Conservation (phyloP, 129 eudicot species). For the Ambrosia trifida region DNA sequence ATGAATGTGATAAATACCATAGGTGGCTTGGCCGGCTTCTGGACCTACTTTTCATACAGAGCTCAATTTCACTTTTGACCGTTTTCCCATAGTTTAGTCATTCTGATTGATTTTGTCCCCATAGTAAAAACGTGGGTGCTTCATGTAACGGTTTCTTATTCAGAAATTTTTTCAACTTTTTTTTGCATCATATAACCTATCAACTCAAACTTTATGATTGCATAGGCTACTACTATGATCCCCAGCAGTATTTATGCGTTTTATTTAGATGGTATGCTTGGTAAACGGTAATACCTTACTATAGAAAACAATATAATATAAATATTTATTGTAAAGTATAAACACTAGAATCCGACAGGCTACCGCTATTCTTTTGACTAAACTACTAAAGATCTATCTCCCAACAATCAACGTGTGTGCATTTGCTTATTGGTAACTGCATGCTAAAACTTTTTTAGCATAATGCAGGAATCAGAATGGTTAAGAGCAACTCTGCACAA, state of each 20-base stretch:
- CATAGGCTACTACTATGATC: slow-evolving; percentile 13
- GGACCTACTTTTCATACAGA: no score
- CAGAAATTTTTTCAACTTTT: no score
- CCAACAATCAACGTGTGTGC: slow-evolving; percentile 9
- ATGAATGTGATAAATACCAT: no score
- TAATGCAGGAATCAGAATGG: slow-evolving; percentile 87
- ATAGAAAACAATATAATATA: not conserved
- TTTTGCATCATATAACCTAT: not conserved
- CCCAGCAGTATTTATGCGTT: not conserved
- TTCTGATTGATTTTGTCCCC: no score
- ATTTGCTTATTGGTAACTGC: not conserved
- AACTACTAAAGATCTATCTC: slow-evolving; percentile 6
- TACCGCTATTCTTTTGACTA: not conserved
- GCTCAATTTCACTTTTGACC: no score
- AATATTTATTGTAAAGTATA: slow-evolving; percentile 6
- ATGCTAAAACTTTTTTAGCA: slow-evolving; percentile 18
- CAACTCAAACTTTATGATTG: not conserved
- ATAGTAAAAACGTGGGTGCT: no score
- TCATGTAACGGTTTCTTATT: no score
- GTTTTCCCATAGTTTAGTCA: no score
- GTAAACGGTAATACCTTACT: not conserved
- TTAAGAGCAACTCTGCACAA: slow-evolving; percentile 72
- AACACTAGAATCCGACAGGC: not conserved
- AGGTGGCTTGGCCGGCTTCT: no score
- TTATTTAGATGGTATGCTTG: not conserved